Base-by-base conservation (phyloP, 306 rosid genomes). In the Vigna hirtella region DNA sequence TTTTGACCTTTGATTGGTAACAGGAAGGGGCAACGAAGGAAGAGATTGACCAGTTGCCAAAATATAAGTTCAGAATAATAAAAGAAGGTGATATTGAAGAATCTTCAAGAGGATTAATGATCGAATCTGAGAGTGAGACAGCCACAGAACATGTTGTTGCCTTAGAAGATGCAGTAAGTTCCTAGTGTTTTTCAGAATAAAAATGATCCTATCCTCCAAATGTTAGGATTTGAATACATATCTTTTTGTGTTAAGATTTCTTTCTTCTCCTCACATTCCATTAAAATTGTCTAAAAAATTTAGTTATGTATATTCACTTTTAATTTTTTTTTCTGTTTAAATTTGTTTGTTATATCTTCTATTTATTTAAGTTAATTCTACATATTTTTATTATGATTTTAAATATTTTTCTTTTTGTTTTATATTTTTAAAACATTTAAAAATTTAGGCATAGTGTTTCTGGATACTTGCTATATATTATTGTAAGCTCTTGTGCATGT, bases 11-110 rank as follows among this genome's bases (percentile, higher is more conserved):
- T 72, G 50, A 70, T 81, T 76, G 82, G 69, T 34, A 81, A 76
- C 85, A 95, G 99, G 98, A 89, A 57, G 98, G 99, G 62, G 98
- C 98, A n/a, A 89, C 97, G 17, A 80, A 77, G 76, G 98, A 89
- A 71, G 98, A 95, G 76, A 93, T 95, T 30, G 87, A 91, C 22
- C 87, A 65, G 85, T 80, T 95, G 75, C 97, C 96, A 12, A 93
- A 86, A 87, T 95, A 85, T 83, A 87, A 77, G 82, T 95, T 89
- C 74, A 76, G 64, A 15, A 72, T 77, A 48, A 66, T 70, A 51
- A 81, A 78, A 43, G 85, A 69, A 26, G 79, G 83, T 18, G 90
- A 86, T 79, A 79, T 76, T 63, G 87, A 86, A 86, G 91, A 86
- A 86, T 85, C 85, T 32, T 84, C 52, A 4, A 86, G 84, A 85